A percentile compares a stretch with the other conserved stretches of the same genome.
These are phyloP conservation scores for Triticum dicoccoides DNA, from an alignment of 176 grass and related monocot species.

Conservation along the genomic window DNA sequence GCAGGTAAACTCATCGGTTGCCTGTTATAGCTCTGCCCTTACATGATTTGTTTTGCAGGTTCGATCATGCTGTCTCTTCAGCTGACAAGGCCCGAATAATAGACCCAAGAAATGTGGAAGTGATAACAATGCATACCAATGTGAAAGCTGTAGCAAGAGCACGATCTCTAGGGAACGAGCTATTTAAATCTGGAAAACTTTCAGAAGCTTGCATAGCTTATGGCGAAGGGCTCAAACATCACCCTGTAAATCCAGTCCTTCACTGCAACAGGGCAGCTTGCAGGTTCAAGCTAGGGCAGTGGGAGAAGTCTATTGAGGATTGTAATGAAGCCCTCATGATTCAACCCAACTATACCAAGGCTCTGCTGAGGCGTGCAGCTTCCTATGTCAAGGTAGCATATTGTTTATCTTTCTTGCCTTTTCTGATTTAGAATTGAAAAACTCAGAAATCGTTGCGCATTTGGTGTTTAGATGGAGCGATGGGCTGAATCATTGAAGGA, in stretches of 20 bases:
- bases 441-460: not conserved
- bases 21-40: slow-evolving; percentile 6
- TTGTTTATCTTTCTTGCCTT: not conserved
- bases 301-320: slow-evolving; percentile 91
- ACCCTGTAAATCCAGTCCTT: slow-evolving; percentile 79
- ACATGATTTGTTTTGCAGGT: slow-evolving; percentile 57
- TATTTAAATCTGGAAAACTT: slow-evolving; percentile 85
- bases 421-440: slow-evolving; percentile 16
- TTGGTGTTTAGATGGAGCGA: slow-evolving; percentile 65
- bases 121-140: slow-evolving; percentile 55
- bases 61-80: slow-evolving; percentile 74
- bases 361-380: slow-evolving; percentile 89
- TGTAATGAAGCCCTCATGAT: slow-evolving; percentile 93
- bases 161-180: slow-evolving; percentile 79
- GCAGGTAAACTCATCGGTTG: not conserved
- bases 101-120: slow-evolving; percentile 65
- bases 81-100: slow-evolving; percentile 69
- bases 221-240: slow-evolving; percentile 78
- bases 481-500: slow-evolving; percentile 88
- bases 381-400: slow-evolving; percentile 73
- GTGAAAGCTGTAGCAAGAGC: slow-evolving; percentile 72
- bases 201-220: slow-evolving; percentile 81
- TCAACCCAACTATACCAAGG: slow-evolving; percentile 91
- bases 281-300: slow-evolving; percentile 77
- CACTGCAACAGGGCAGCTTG: slow-evolving; percentile 97